Evolutionary conservation across 2,329 filamentous ascomycete genomes (phyloP).

Genomic region (Albophoma yamanashiensis): DNA sequence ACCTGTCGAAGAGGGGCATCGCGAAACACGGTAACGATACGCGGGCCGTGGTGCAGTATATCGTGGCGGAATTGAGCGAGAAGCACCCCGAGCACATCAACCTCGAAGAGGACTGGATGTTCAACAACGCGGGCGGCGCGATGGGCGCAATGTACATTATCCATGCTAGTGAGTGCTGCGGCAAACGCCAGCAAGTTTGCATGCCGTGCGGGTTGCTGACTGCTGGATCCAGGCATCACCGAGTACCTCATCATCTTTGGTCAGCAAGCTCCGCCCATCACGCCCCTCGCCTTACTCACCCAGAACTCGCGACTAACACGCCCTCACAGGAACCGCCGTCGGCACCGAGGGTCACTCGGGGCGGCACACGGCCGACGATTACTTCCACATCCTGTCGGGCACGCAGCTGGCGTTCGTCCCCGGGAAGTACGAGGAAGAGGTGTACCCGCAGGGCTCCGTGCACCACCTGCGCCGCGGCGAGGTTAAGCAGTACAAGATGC

Average conservation of each 20-base stretch:
- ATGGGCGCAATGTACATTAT: slow-evolving; percentile 91
- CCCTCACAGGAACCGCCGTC: slow-evolving; percentile 47
- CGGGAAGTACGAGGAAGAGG: slow-evolving; percentile 54
- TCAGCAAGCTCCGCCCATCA: slow-evolving; percentile 11
- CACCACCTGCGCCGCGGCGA: slow-evolving; percentile 62
- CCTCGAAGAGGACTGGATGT: slow-evolving; percentile 71
- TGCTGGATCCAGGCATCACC: slow-evolving; percentile 47
- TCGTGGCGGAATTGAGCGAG: slow-evolving; percentile 54
- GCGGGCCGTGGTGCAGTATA: slow-evolving; percentile 53
- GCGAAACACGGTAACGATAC: slow-evolving; percentile 66
- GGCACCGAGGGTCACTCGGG: slow-evolving; percentile 84
- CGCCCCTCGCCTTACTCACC: background rate
- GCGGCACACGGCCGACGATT: slow-evolving; percentile 86
- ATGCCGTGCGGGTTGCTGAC: background rate
- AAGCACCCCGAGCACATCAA: slow-evolving; percentile 49
- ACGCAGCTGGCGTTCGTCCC: slow-evolving; percentile 66
- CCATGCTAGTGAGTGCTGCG: slow-evolving; percentile 57
- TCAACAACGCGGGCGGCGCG: slow-evolving; percentile 84
- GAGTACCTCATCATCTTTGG: slow-evolving; percentile 87
- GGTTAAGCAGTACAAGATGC: slow-evolving; percentile 79
- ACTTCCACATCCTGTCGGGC: slow-evolving; percentile 82
- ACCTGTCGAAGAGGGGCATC: slow-evolving; percentile 56
- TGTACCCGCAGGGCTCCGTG: slow-evolving; percentile 58
- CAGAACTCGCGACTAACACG: background rate
- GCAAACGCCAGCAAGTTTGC: background rate